Evolutionary conservation across 2,329 filamentous ascomycete species (phyloP), one percentile per base, ranked within the genome.

Genomic region (Pseudogymnoascus sp.): DNA sequence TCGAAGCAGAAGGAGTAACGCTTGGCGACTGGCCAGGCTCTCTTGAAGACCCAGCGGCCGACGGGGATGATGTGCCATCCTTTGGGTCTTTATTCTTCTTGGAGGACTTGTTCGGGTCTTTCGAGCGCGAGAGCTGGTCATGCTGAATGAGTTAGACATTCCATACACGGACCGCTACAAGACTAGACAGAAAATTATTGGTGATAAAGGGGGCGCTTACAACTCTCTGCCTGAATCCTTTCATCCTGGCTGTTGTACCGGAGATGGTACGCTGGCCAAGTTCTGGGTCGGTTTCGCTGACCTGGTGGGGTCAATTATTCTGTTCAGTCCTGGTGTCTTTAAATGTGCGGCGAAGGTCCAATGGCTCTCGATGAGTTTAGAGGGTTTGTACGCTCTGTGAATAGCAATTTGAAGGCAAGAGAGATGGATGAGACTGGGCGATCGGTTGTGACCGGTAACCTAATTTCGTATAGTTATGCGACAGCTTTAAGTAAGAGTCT

Each of bases 221-320:
- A 82, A 97, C 91, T 88, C 90, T 90, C 82, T 96, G 91, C 78
- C 91, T 89, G 78, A 97, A 96, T 75, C 91, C 89, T 81, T 96
- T 97, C 93, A 97, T 97, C 77, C 82, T 89, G 77, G 47, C 47
- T 54, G 47, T 34, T 32, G 8, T 54, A 34, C 16, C 47, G 47
- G 47, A 20, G 14, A 32, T 20, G 47, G 32, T 54, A 34, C 47
- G 28, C 28, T 54, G 47, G 28, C 47, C 47, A 54, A 54, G 47
- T 32, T 54, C n/a, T 32, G 28, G 6, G 16, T 54, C 9, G 28
- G 47, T 32, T 54, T 54, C n/a, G 47, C 47, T 54, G 28, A 14
- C 47, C 28, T 54, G 28, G 47, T 34, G 47, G 47, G 47, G 47
- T 54, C 47, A 18, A 20, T 32, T 20, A 32, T 32, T 54, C 47